phyloP scores from a whole-genome alignment of 2,329 filamentous ascomycete genomes.

The Alternaria gansuensis region DNA sequence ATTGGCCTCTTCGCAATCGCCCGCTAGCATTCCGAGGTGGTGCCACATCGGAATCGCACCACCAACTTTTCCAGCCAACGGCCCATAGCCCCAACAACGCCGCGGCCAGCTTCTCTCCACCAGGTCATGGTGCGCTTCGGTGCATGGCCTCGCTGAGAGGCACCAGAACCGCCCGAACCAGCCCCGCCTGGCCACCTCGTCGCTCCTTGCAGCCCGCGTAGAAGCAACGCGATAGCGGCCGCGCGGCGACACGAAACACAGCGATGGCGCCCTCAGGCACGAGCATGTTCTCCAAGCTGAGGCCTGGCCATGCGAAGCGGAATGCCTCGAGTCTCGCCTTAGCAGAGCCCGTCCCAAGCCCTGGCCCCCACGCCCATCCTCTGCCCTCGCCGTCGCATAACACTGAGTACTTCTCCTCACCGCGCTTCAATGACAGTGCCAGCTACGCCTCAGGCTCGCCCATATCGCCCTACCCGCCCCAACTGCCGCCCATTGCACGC shows the following conservation, averaged over 20 bases:
- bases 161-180: constrained; percentile 18
- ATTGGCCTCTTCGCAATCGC: constrained; percentile 10
- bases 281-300: constrained; percentile 53
- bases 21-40: constrained; percentile 25
- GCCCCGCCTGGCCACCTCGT: constrained; percentile 10
- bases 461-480: constrained; percentile 51
- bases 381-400: constrained; percentile 43
- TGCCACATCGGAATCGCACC: constrained; percentile 36
- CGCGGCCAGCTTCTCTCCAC: constrained; percentile 16
- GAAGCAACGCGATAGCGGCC: constrained; percentile 29
- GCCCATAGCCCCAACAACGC: constrained; percentile 14
- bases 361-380: constrained; percentile 37
- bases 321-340: constrained; percentile 49
- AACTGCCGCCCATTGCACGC: constrained; percentile 53
- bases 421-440: constrained; percentile 44
- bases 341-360: constrained; percentile 44
- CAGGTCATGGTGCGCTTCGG: constrained; percentile 40
- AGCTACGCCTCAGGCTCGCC: constrained; percentile 47
- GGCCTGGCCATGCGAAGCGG: constrained; percentile 52
- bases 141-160: constrained; percentile 50
- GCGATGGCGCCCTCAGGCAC: constrained; percentile 53
- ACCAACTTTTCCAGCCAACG: constrained; percentile 19
- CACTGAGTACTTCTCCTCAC: constrained; percentile 44
- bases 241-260: constrained; percentile 26
- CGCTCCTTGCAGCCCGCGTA: constrained; percentile 16